Evolutionary conservation across 1,139 yeast species (phyloP).

Genomic region (Hansenula sp.): DNA sequence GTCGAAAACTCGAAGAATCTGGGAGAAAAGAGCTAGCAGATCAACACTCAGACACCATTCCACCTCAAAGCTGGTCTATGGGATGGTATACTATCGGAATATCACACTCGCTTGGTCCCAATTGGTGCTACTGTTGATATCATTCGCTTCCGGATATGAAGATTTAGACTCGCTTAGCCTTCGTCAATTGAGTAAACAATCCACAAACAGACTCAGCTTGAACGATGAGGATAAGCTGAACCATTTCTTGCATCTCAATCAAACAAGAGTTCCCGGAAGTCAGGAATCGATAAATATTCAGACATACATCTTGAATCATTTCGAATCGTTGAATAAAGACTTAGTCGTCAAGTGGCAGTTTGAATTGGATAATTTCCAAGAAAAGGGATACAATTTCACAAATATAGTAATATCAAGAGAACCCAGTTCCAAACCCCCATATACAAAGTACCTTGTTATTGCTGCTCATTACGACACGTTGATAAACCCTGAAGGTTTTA

Average conservation of each 20-base stretch:
- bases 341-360: constrained; percentile 30
- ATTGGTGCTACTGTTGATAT: not conserved
- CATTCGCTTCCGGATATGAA: not conserved
- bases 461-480: constrained; percentile 58
- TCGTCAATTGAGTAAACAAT: not conserved
- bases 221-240: constrained; percentile 10
- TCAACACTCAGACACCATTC: no score
- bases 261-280: constrained; percentile 43
- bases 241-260: constrained; percentile 28
- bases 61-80: not conserved
- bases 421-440: constrained; percentile 24
- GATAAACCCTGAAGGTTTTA: constrained; percentile 44
- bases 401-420: constrained; percentile 37
- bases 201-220: constrained; percentile 6
- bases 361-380: constrained; percentile 37
- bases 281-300: constrained; percentile 34
- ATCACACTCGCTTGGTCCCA: no score
- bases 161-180: not conserved
- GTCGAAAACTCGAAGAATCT: no score
- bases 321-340: constrained; percentile 20
- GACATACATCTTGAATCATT: constrained; percentile 31
- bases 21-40: no score
- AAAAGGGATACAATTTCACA: constrained; percentile 37
- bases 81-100: no score
- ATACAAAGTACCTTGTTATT: constrained; percentile 33